These are phyloP conservation scores for Corinectria fuckeliana DNA, from an alignment of 2,329 filamentous ascomycete genomes.

Conservation along the genomic window DNA sequence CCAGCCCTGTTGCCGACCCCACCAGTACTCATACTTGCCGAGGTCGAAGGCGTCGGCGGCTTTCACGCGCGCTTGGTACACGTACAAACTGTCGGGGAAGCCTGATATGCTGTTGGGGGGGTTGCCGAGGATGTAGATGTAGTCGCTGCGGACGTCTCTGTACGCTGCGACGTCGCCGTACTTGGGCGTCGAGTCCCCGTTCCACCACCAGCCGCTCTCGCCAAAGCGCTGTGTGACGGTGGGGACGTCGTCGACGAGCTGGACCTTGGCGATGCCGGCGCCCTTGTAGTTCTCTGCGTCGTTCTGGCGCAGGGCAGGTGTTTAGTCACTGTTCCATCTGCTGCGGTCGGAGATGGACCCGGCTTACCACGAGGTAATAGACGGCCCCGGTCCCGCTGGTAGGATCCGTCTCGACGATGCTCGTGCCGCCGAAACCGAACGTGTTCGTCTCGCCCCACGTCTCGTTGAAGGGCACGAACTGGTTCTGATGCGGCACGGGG, in stretches of 20 bases:
- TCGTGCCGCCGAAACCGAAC: slow-evolving; percentile 48
- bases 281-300: slow-evolving; percentile 43
- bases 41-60: slow-evolving; percentile 46
- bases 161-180: slow-evolving; percentile 49
- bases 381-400: slow-evolving; percentile 39
- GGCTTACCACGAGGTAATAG: slow-evolving; percentile 46
- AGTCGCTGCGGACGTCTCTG: slow-evolving; percentile 46
- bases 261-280: slow-evolving; percentile 45
- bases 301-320: slow-evolving; percentile 31
- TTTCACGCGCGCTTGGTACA: slow-evolving; percentile 47
- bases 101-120: slow-evolving; percentile 42
- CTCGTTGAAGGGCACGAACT: slow-evolving; percentile 46
- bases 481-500: slow-evolving; percentile 40
- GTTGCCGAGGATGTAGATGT: slow-evolving; percentile 48
- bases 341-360: fast-evolving
- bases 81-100: slow-evolving; percentile 37
- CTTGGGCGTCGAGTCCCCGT: slow-evolving; percentile 36
- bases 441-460: slow-evolving; percentile 45
- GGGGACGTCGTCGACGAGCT: slow-evolving; percentile 42
- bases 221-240: slow-evolving; percentile 43
- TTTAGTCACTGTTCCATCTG: too few species aligned
- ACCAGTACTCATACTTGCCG: slow-evolving; percentile 49
- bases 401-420: slow-evolving; percentile 44
- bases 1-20: slow-evolving; percentile 47
- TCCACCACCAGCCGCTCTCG: slow-evolving; percentile 45